These are phyloP conservation scores for Bondarzewia mesenterica DNA, from an alignment of 1,284 basidiomycete species.

Conservation along the genomic window DNA sequence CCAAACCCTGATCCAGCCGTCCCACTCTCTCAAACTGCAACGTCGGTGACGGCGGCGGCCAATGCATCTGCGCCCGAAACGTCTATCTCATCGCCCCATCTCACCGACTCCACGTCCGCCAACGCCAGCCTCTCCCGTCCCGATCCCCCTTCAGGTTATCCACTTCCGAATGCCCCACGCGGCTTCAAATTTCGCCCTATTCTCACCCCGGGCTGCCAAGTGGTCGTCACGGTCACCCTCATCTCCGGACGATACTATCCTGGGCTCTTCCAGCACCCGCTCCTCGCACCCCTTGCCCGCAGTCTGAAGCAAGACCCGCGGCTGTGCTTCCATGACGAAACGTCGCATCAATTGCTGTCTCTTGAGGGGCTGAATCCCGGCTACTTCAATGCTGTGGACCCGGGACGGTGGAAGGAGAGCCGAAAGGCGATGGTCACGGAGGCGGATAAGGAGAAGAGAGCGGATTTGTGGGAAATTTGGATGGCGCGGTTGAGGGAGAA, in stretches of 20 bases:
- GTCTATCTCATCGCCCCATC: background rate
- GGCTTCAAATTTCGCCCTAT: constrained; percentile 67
- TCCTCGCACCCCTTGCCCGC: constrained; percentile 33
- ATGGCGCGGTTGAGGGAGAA: background rate
- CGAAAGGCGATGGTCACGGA: constrained; percentile 12
- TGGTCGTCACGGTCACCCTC: constrained; percentile 53
- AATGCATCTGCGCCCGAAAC: background rate
- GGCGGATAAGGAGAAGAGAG: constrained; percentile 7
- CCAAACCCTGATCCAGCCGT: constrained; percentile 23
- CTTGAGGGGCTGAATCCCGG: constrained; percentile 13
- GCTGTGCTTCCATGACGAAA: constrained; percentile 4
- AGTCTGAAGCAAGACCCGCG: constrained; percentile 5
- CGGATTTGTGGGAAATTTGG: constrained; percentile 23
- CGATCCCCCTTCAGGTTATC: constrained; percentile 27
- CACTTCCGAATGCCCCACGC: constrained; percentile 50
- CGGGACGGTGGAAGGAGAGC: constrained; percentile 10
- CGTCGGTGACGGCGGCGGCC: constrained; percentile 10
- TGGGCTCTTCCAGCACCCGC: constrained; percentile 50
- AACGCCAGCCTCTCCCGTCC: constrained; percentile 33
- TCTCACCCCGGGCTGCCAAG: constrained; percentile 52
- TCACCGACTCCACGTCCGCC: background rate
- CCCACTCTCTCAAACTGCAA: constrained; percentile 10
- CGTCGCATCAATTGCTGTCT: constrained; percentile 9
- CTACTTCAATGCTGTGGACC: constrained; percentile 12
- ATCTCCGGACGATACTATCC: constrained; percentile 74